These are phyloP conservation scores for Fagopyrum tataricum DNA, from an alignment of 148 eudicot species.

Conservation along the genomic window DNA sequence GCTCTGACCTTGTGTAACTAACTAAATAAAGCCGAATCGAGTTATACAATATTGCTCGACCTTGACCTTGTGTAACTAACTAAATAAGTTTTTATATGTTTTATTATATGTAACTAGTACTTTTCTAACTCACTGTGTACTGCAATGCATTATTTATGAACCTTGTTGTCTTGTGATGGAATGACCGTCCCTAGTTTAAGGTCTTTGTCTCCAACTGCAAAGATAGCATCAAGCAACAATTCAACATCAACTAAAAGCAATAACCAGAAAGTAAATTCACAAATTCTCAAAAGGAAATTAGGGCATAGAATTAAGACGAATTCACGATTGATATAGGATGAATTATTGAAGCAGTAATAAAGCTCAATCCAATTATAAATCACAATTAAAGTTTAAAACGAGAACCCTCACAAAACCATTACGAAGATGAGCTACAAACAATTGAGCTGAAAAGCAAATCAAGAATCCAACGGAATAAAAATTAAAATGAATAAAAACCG, in stretches of 20 bases:
- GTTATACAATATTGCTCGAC: no score
- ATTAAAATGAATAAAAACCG: not conserved
- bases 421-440: not conserved
- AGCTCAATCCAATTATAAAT: not conserved
- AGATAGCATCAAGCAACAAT: not conserved
- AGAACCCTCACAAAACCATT: not conserved
- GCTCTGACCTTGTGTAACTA: no score
- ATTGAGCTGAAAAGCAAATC: not conserved
- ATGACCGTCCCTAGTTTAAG: slow-evolving; percentile 31
- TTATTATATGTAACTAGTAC: no score
- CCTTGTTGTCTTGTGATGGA: not conserved
- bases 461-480: not conserved
- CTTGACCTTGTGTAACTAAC: no score
- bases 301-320: not conserved
- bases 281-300: not conserved
- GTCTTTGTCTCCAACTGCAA: slow-evolving; percentile 29
- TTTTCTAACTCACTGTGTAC: no score
- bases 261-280: not conserved
- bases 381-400: not conserved
- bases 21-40: no score
- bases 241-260: not conserved
- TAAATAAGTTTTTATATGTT: no score
- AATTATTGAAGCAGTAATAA: not conserved
- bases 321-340: not conserved
- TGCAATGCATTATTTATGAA: no score